A percentile compares a stretch with the other conserved stretches of the same genome.
These are phyloP conservation scores for Epichloe coenophiala DNA, from an alignment of 2,329 filamentous ascomycete species.

Conservation along the genomic window DNA sequence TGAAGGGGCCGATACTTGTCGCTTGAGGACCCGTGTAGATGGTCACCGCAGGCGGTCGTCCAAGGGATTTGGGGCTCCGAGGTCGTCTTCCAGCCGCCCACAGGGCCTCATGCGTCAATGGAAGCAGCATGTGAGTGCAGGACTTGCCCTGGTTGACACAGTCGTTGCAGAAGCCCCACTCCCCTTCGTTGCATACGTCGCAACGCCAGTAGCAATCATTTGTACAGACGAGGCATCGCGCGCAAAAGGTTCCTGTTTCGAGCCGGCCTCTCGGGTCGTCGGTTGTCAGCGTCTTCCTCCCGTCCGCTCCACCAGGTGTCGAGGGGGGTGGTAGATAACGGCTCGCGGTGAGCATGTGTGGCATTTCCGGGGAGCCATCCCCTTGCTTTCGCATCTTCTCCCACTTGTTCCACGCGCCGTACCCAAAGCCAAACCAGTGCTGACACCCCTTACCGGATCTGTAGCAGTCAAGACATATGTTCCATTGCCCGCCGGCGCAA, in stretches of 20 bases:
- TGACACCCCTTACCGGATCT: conserved; percentile 62
- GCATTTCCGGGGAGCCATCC: conserved; percentile 27
- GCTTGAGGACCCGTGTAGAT: conserved; percentile 34
- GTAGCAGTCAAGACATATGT: conserved; percentile 74
- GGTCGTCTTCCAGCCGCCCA: conserved; percentile 24
- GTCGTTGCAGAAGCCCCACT: conserved; percentile 85
- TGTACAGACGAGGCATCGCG: conserved; percentile 56
- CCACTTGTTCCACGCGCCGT: conserved; percentile 55
- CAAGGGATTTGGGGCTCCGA: conserved; percentile 29
- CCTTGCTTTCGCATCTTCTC: conserved; percentile 34
- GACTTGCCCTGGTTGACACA: conserved; percentile 74
- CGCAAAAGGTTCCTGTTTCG: conserved; percentile 75
- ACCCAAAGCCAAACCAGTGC: conserved; percentile 81
- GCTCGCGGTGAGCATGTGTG: conserved; percentile 45
- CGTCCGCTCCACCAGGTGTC: conserved; percentile 37
- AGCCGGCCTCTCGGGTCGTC: conserved; percentile 56
- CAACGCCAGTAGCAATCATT: conserved; percentile 89
- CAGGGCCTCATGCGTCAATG: conserved; percentile 49
- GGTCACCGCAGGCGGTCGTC: conserved; percentile 32
- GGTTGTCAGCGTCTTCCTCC: conserved; percentile 43
- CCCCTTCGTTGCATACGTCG: conserved; percentile 73
- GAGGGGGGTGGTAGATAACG: conserved; percentile 40
- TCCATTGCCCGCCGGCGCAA: conserved; percentile 60
- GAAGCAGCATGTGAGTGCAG: conserved; percentile 71
- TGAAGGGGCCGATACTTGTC: conserved; percentile 40